Conservation (phyloP, 179 eudicot genomes). For the Pouteria campechiana region DNA sequence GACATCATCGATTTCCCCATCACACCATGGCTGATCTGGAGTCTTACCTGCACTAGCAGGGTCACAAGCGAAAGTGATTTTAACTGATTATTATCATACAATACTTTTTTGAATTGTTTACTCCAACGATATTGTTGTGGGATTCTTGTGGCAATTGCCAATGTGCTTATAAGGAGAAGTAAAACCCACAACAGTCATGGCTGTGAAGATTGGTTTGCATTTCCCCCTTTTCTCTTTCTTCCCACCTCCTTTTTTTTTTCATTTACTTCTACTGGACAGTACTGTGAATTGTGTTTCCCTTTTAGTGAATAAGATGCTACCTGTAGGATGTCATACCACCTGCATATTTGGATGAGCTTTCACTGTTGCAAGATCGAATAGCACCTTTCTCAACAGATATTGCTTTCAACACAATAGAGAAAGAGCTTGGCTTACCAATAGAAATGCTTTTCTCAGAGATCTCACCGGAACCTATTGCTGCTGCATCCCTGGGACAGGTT, state of each 20-base stretch:
- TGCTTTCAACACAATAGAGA: constrained; percentile 78
- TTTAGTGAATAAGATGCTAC: no score
- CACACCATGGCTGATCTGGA: no score
- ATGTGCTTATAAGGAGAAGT: no score
- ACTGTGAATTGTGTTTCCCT: neutral
- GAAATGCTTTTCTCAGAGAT: constrained; percentile 79
- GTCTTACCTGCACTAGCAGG: no score
- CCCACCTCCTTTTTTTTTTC: neutral
- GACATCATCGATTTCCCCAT: no score
- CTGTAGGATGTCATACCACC: constrained; percentile 90
- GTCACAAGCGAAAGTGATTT: no score
- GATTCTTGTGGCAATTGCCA: no score
- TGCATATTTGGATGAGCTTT: constrained; percentile 72
- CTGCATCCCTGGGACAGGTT: constrained; percentile 99
- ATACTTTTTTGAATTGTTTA: no score
- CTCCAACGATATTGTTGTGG: no score
- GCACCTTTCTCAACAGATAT: constrained; percentile 69
- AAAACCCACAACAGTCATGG: no score
- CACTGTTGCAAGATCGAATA: constrained; percentile 85
- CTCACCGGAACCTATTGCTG: constrained; percentile 86
- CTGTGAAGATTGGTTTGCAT: neutral
- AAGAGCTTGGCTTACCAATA: constrained; percentile 65
- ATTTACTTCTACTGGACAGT: neutral
- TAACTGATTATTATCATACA: no score
- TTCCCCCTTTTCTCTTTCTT: neutral